phyloP scores from a whole-genome alignment of 2,329 filamentous ascomycete species.

The Xylaria sp. region DNA sequence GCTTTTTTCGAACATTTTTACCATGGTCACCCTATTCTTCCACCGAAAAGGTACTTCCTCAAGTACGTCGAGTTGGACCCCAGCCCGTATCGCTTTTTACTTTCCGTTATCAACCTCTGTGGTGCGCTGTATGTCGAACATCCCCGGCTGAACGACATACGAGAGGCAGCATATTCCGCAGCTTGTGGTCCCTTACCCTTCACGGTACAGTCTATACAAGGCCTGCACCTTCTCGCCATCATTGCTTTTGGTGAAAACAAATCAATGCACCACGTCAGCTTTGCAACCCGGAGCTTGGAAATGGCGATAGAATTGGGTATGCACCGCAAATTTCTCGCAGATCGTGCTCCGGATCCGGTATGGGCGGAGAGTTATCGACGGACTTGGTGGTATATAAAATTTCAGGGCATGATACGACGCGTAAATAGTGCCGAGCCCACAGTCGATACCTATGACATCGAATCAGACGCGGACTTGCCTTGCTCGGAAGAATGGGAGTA shows the following conservation, averaged over 20 bases:
- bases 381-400: constrained; percentile 49
- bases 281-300: constrained; percentile 38
- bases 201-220: constrained; percentile 43
- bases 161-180: constrained; percentile 40
- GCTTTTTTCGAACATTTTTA: constrained; percentile 41
- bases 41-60: constrained; percentile 43
- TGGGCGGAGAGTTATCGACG: constrained; percentile 49
- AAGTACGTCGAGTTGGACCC: constrained; percentile 41
- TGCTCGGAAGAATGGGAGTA: constrained; percentile 49
- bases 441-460: constrained; percentile 39
- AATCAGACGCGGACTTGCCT: constrained; percentile 45
- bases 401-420: constrained; percentile 36
- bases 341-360: constrained; percentile 42
- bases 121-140: constrained; percentile 46
- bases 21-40: constrained; percentile 44
- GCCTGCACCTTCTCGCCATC: constrained; percentile 41
- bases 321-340: constrained; percentile 42
- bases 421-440: constrained; percentile 31
- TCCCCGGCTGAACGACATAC: constrained; percentile 40
- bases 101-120: constrained; percentile 45
- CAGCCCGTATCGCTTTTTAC: constrained; percentile 43
- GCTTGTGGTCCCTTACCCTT: constrained; percentile 43
- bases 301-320: constrained; percentile 44
- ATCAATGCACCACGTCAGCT: constrained; percentile 38
- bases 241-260: constrained; percentile 41